phyloP scores from a whole-genome alignment of 257 asterid species.

The Solanum dulcamara region DNA sequence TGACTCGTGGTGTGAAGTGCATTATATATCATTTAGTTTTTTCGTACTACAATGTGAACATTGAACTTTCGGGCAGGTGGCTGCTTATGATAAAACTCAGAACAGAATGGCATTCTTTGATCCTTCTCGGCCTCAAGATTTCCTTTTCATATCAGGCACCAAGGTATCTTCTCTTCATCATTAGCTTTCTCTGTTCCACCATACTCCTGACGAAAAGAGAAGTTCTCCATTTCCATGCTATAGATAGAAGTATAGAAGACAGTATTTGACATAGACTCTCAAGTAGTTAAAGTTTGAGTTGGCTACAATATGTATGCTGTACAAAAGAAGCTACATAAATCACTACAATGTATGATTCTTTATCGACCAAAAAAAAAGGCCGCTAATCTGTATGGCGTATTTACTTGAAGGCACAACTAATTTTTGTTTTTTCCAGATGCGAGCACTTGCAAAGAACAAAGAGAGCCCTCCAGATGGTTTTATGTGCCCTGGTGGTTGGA shows the following conservation, averaged over 20 bases:
- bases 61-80: conserved; percentile 41
- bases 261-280: neutral
- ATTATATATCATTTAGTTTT: neutral
- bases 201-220: neutral
- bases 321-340: neutral
- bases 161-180: conserved; percentile 33
- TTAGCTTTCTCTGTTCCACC: neutral
- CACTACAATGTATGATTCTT: neutral
- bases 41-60: neutral
- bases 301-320: neutral
- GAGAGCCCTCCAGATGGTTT: conserved; percentile 95
- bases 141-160: conserved; percentile 88
- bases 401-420: neutral
- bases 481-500: conserved; percentile 98
- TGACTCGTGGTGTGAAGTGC: neutral
- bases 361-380: neutral
- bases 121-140: conserved; percentile 83
- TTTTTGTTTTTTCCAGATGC: conserved; percentile 45
- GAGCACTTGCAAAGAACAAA: conserved; percentile 69
- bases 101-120: conserved; percentile 91
- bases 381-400: neutral
- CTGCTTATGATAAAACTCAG: conserved; percentile 86
- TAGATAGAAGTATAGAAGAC: neutral
- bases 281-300: neutral
- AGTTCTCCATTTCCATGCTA: neutral